Evolutionary conservation across 2,329 filamentous ascomycete genomes (phyloP), one percentile per base, ranked within the genome.

Genomic region (Herpotrichia juniperi): DNA sequence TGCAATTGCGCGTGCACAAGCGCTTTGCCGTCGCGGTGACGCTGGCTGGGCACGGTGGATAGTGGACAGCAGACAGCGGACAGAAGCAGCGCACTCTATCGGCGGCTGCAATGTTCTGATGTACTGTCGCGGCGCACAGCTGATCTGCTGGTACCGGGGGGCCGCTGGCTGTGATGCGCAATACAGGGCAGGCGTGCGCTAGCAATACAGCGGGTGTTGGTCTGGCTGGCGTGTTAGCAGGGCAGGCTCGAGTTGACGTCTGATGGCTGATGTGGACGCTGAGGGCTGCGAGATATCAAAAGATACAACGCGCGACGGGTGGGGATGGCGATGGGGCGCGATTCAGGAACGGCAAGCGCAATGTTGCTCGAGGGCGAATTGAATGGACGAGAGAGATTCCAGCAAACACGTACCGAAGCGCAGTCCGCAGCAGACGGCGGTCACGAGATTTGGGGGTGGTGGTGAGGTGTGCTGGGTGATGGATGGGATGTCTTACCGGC

Each of bases 361-460:
- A 9, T 22, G 31, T 6, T 12, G 40, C 24, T 50, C 30, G 46
- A n/a, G 39, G 6, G 42, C 24, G 19, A 24, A 44, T 45, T 32
- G 57, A 53, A 46, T 52, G 54, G 57, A 48, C 35, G 46, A 54
- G 42, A 44, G 21, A 28, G 37, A 48, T 50, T 46, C 49, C 58
- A 54, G 52, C 46, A 56, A 46, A 51, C 28, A 68, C 70, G 69
- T 72, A 73, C 69, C 62, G 63, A 68, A 62, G 61, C 52, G 53
- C 50, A 54, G 66, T 57, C 66, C 68, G 69, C 70, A 70, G 67
- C 53, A 42, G 56, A 54, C 26, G 46, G 52, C 53, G 60, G 67
- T 73, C 70, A 72, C 69, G 69, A 67, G 69, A 67, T 68, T 64
- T 59, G 59, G 59, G n/a, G n/a, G 50, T 55, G 60, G 63, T 65